phyloP scores from a whole-genome alignment of 306 rosid species.

The Gastrolobium bilobum region DNA sequence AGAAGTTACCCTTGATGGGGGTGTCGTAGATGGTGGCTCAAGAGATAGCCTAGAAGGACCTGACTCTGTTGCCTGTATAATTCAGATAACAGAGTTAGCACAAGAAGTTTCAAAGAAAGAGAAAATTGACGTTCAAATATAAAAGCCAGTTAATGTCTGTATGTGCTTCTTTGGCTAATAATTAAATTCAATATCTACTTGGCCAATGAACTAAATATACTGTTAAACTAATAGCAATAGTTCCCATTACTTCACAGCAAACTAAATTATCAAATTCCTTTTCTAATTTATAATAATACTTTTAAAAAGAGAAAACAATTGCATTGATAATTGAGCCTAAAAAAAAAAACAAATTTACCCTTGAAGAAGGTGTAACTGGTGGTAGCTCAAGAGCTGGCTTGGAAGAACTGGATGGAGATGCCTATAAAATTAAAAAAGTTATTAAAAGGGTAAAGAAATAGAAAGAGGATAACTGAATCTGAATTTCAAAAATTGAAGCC shows the following conservation, averaged over 20 bases:
- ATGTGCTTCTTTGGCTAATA: slow-evolving; percentile 8
- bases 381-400: slow-evolving; percentile 63
- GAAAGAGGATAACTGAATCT: slow-evolving; percentile 12
- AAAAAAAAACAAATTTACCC: slow-evolving; percentile 48
- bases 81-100: slow-evolving; percentile 44
- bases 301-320: slow-evolving; percentile 13
- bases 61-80: slow-evolving; percentile 55
- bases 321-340: slow-evolving; percentile 32
- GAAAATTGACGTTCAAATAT: background rate
- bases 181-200: slow-evolving; percentile 10
- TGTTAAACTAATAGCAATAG: background rate
- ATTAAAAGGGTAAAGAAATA: slow-evolving; percentile 35
- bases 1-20: slow-evolving; percentile 69
- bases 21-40: slow-evolving; percentile 61
- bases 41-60: slow-evolving; percentile 59
- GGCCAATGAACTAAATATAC: slow-evolving; percentile 29
- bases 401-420: slow-evolving; percentile 63
- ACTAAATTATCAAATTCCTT: slow-evolving; percentile 9
- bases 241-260: slow-evolving; percentile 3
- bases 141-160: background rate
- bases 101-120: background rate
- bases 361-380: slow-evolving; percentile 64
- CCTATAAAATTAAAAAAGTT: slow-evolving; percentile 53
- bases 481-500: background rate
- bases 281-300: slow-evolving; percentile 13